phyloP scores from a whole-genome alignment of 139 green algal species.

The Haematococcus lacustris region DNA sequence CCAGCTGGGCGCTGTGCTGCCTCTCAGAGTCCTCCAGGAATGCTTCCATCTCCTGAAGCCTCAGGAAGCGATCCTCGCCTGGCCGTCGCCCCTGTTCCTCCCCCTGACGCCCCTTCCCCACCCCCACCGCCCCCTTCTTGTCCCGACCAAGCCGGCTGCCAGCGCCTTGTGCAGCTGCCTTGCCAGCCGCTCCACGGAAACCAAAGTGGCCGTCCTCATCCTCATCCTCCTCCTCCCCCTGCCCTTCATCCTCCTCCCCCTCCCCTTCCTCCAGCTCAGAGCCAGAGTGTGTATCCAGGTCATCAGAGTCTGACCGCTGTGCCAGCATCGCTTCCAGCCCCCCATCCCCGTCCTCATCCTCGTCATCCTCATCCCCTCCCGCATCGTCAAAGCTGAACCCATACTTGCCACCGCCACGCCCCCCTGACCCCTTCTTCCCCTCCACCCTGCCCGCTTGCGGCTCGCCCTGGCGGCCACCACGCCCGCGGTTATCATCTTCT shows the following conservation, averaged over 20 bases:
- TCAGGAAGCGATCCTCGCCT: conserved; percentile 70
- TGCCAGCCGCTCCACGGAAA: too few species aligned
- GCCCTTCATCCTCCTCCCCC: too few species aligned
- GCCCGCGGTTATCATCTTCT: background rate
- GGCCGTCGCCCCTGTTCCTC: conserved; percentile 7
- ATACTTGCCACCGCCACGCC: conserved; percentile 7
- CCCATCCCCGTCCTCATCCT: background rate
- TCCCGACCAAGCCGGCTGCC: too few species aligned
- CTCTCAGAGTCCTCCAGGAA: conserved; percentile 83
- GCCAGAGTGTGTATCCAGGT: too few species aligned
- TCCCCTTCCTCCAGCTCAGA: too few species aligned
- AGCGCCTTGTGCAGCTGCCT: too few species aligned
- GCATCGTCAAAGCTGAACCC: too few species aligned
- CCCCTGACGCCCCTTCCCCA: background rate
- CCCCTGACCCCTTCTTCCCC: background rate
- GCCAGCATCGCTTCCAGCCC: too few species aligned
- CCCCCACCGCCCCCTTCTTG: too few species aligned
- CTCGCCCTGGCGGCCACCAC: background rate
- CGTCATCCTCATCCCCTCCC: conserved; percentile 3
- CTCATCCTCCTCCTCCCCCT: too few species aligned
- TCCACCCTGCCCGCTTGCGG: background rate
- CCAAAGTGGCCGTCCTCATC: too few species aligned
- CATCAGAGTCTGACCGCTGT: too few species aligned
- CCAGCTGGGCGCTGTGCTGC: conserved; percentile 19
- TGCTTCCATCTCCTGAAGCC: conserved; percentile 76